Base-by-base conservation (phyloP, 257 asterid genomes). In the Lantana camara region DNA sequence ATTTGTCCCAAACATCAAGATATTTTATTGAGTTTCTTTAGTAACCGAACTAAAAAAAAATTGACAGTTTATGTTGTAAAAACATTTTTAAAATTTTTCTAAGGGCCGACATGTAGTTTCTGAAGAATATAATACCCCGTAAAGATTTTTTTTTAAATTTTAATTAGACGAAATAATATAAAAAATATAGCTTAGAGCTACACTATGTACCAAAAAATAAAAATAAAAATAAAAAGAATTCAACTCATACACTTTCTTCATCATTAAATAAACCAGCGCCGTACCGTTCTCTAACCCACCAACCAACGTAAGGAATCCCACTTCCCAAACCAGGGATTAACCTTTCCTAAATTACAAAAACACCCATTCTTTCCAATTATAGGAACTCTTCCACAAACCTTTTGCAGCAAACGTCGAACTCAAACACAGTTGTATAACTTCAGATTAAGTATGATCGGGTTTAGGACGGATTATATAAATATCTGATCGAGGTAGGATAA, bases 381-480 rank as follows among this genome's bases (percentile, higher is more conserved):
- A 53, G 80, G 40, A 48, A 46, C 20, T 14, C 42, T 52, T 42
- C 60, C 74, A 73, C 53, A 47, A 23, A 45, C 50, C 72, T 74
- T 64, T 78, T 50, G 15, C 14, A 42, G 50, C 40, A 69, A 68
- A 23, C 53, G 80, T 74, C 78, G 68, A 54, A 60, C 50, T 67
- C 68, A 50, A 40, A 6, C 40, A 61, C 61, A 48, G 51, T 55
- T 65, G 68, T 64, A 13, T 57, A 22, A n/a, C n/a, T n/a, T n/a
- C n/a, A n/a, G n/a, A n/a, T n/a, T n/a, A n/a, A 54, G 27, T 5
- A 4, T 20, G 51, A 42, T 22, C 3, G 46, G 48, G 52, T 30
- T 67, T 61, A 50, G 67, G 58, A 72, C 64, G 41, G 59, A 68
- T 57, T 54, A 35, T 7, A 35, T 35, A 1, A 35, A n/a, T n/a